Conservation (phyloP, 495 filamentous ascomycete species). For the Penicillium salamii region DNA sequence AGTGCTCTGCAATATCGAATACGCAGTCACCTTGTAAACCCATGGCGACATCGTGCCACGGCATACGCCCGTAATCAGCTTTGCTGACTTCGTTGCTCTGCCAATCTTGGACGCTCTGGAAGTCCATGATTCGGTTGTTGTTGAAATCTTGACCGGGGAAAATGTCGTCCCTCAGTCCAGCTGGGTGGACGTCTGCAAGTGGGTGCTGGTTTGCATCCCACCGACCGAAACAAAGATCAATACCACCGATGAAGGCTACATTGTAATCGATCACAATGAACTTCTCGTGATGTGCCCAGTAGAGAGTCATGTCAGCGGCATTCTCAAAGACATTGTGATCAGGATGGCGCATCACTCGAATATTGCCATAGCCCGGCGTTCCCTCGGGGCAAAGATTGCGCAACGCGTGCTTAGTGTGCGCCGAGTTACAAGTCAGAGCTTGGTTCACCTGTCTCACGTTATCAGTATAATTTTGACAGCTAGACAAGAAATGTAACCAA, state of each 20-base stretch:
- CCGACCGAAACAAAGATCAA: constrained; percentile 94
- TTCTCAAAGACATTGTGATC: constrained; percentile 96
- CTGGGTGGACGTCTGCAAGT: constrained; percentile 83
- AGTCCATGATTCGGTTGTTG: constrained; percentile 94
- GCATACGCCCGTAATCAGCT: constrained; percentile 90
- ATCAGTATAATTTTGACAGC: background rate
- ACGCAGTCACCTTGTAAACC: constrained; percentile 84
- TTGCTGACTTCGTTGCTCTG: constrained; percentile 90
- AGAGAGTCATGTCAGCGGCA: constrained; percentile 93
- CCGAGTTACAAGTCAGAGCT: constrained; percentile 87
- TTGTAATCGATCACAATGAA: constrained; percentile 92
- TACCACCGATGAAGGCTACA: constrained; percentile 85
- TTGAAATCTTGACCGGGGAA: constrained; percentile 98
- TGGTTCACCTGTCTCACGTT: constrained; percentile 52
- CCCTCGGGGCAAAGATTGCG: constrained; percentile 78
- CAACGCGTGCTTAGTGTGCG: constrained; percentile 87
- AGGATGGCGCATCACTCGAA: constrained; percentile 85
- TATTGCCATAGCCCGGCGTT: constrained; percentile 77
- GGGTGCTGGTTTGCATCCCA: constrained; percentile 88
- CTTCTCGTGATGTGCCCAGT: constrained; percentile 98
- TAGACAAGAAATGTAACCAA: background rate
- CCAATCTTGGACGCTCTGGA: constrained; percentile 87
- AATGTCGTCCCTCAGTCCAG: constrained; percentile 74
- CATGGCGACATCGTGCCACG: constrained; percentile 96
- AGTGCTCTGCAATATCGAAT: constrained; percentile 95